These are phyloP conservation scores for Parmales sp. DNA, from an alignment of 108 stramenopile genomes.

Conservation along the genomic window DNA sequence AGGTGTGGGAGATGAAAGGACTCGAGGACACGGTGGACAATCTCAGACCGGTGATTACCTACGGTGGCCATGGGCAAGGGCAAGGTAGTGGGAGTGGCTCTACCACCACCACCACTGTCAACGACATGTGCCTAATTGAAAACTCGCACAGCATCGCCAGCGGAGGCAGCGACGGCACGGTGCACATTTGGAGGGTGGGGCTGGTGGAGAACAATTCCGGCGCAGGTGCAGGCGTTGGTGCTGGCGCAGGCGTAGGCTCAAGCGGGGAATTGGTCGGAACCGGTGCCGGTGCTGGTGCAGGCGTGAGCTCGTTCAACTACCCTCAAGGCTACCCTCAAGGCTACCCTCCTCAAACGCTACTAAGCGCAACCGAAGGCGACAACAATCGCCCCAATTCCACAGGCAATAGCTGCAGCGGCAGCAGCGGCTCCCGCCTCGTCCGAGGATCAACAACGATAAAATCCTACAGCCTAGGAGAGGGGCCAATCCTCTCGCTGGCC, in stretches of 20 bases:
- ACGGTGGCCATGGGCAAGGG: slow-evolving; percentile 47
- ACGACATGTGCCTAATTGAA: slow-evolving; percentile 78
- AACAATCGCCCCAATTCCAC: too few relatives aligned
- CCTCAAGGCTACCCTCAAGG: too few relatives aligned
- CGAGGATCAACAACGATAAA: slow-evolving; percentile 22
- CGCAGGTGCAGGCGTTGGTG: neutral
- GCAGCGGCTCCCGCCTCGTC: neutral
- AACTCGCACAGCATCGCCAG: slow-evolving; percentile 79
- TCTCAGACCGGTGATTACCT: slow-evolving; percentile 67
- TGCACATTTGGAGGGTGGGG: slow-evolving; percentile 80
- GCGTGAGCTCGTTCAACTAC: too few relatives aligned
- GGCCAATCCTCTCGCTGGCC: slow-evolving; percentile 70
- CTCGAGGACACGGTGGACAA: slow-evolving; percentile 60
- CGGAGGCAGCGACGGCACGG: slow-evolving; percentile 67
- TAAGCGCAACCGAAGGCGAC: too few relatives aligned
- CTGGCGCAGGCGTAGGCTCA: neutral
- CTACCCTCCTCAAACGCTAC: too few relatives aligned
- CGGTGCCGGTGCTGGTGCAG: too few relatives aligned
- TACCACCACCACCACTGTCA: slow-evolving; percentile 33
- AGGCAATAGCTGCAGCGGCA: too few relatives aligned
- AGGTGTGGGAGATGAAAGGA: slow-evolving; percentile 78
- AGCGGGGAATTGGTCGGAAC: too few relatives aligned
- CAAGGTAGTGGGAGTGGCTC: too few relatives aligned
- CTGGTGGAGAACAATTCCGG: slow-evolving; percentile 29
- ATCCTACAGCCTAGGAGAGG: slow-evolving; percentile 52